Evolutionary conservation across 768 basidiomycete genomes (phyloP), one percentile per base, ranked within the genome.

Genomic region (Boletus rubropictus): DNA sequence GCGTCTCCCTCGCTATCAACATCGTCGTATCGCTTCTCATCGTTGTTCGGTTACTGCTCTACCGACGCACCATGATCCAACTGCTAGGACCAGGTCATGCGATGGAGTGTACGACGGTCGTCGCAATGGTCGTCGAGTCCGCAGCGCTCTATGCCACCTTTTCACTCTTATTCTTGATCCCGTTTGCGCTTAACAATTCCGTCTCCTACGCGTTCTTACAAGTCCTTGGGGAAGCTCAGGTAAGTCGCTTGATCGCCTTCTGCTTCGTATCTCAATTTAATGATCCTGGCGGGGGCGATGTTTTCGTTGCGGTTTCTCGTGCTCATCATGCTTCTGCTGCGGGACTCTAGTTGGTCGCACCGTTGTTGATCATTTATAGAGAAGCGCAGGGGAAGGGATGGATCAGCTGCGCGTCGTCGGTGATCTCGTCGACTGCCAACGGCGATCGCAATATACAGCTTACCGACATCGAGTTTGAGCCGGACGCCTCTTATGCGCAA

Each of bases 331-430:
- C 35, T 22, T 40, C n/a, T 33, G 27, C 18, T n/a, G 25, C 22
- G 7, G 18, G 1, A 1, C 10, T 42, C 44, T 38, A 73, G 72
- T 48, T 63, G 32, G 65, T 73, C 28, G 66, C 69, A 2, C 70
- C 70, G 1, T 48, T 68, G 2, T 51, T 73, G 32, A 73, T 73
- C 39, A 53, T 73, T 33, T 61, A 68, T 39, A 63, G 72, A 44
- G 69, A 73, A 43, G 64, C 66, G 0, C 53, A 59, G 17, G 73
- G 72, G 1, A 62, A 62, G 24, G 69, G 70, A 1, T 71, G 69
- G 68, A 52, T 64, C 4, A 64, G 62, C 18, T 48, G 48, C 8
- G 34, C 47, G 0, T 39, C 56, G 6, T 40, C 56, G 1, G 41
- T 47, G 4, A 29, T 15, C 1, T 46, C 53, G 2, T 37, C 49